Base-by-base conservation (phyloP, 1,284 basidiomycete genomes). In the Xerocomus nothofagi region DNA sequence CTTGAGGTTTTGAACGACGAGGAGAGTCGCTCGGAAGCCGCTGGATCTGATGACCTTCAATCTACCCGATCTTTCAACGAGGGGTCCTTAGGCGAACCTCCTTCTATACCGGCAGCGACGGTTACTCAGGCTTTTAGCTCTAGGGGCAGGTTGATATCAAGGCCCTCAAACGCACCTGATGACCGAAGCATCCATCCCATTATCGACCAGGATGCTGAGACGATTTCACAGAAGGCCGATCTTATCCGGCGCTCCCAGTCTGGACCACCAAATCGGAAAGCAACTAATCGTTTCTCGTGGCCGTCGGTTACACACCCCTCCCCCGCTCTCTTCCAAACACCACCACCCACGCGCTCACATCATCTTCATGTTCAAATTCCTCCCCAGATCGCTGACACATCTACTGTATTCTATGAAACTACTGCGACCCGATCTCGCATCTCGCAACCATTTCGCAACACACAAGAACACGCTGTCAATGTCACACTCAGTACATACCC, bases 1-100 rank as follows among this genome's bases (percentile, higher is more conserved):
- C 42, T 65, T 24, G 84, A 86, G 47, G 71, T 77, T 33, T 63
- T 77, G 50, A 84, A 82, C 15, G 85, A 87, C 57, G 84, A 84
- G 33, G 85, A 84, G 49, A 74, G 71, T 27, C 68, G 60, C 17
- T 82, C 80, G 3, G 83, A 83, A 53, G 67, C 73, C 33, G 75
- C 78, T 15, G 80, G 80, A 58, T 80, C 79, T n/a, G 86, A 88
- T 57, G 82, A 86, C 61, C 74, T 80, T 34, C 75, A 71, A 14
- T 86, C 84, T n/a, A 78, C 82, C 33, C 71, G 68, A 39, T 85
- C 83, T 1, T 81, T 76, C 56, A 77, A 79, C 1, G 82, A 84
- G 56, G 78, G 71, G 9, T 50, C 54, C 18, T 43, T 51, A 23
- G 44, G 42, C 26, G 54, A 52, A 42, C 42, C 51, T 7, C 42